A percentile compares a stretch with the other conserved stretches of the same genome.
phyloP scores from a whole-genome alignment of 164 flowering plant genomes.

The Macadamia tetraphylla region DNA sequence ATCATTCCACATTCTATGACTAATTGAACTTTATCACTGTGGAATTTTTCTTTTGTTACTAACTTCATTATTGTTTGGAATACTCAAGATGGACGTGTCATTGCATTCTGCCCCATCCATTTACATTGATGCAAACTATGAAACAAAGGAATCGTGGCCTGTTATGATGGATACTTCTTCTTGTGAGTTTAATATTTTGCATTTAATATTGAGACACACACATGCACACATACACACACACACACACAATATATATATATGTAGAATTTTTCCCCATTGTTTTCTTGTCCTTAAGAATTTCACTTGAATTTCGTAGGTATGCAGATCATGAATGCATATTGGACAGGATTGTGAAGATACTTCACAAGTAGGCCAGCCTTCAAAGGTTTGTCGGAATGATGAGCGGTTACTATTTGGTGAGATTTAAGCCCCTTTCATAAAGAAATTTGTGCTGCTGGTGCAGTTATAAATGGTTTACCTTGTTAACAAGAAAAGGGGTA shows the following conservation, averaged over 20 bases:
- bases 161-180: conserved; percentile 73
- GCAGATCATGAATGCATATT: conserved; percentile 88
- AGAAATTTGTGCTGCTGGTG: not conserved
- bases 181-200: conserved; percentile 56
- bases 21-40: too few relatives aligned
- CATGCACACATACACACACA: too few relatives aligned
- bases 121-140: conserved; percentile 87
- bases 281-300: conserved; percentile 2
- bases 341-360: conserved; percentile 67
- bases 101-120: conserved; percentile 90
- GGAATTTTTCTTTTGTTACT: not conserved
- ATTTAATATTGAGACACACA: not conserved
- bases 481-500: too few relatives aligned
- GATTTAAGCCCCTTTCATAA: not conserved
- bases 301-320: conserved; percentile 45
- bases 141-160: conserved; percentile 70
- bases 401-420: conserved; percentile 91
- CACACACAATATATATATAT: too few relatives aligned
- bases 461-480: too few relatives aligned
- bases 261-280: not conserved
- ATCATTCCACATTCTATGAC: too few relatives aligned
- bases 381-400: conserved; percentile 72
- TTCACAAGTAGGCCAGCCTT: conserved; percentile 86
- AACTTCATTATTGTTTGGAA: not conserved
- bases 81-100: conserved; percentile 89